phyloP scores from a whole-genome alignment of 768 basidiomycete species.

The Cystofilobasidium macerans region DNA sequence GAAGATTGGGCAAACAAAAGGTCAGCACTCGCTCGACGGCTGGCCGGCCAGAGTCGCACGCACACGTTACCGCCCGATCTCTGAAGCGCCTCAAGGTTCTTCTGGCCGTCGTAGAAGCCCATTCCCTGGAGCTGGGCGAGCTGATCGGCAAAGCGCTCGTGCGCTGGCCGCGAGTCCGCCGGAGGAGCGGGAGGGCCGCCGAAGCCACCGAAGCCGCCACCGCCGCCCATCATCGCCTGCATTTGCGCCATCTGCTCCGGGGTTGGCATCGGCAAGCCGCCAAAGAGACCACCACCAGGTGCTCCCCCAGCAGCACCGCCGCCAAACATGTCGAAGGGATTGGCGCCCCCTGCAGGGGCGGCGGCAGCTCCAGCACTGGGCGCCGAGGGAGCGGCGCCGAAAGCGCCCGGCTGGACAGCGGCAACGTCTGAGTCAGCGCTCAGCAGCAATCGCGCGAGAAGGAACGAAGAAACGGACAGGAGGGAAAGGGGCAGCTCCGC shows the following conservation, averaged over 20 bases:
- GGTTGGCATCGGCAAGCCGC: conserved; percentile 22
- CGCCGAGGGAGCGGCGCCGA: conserved; percentile 10
- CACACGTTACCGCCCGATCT: conserved; percentile 6
- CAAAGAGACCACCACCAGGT: conserved; percentile 7
- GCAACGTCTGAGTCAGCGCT: not conserved
- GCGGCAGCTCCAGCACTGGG: not conserved
- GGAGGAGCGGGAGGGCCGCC: not conserved
- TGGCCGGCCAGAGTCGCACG: too few species aligned
- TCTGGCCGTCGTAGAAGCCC: conserved; percentile 27
- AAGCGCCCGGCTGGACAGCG: conserved; percentile 20
- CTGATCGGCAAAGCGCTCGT: conserved; percentile 24
- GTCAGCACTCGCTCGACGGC: too few species aligned
- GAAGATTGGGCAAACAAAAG: too few species aligned
- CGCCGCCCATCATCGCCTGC: conserved; percentile 26
- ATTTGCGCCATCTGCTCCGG: conserved; percentile 25
- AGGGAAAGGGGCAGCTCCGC: conserved; percentile 23
- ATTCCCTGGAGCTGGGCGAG: conserved; percentile 23
- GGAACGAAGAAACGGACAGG: conserved; percentile 11
- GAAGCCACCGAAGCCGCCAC: conserved; percentile 11
- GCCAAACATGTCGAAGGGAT: conserved; percentile 15
- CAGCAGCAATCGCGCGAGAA: not conserved
- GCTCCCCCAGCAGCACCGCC: not conserved
- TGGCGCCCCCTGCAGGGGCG: not conserved
- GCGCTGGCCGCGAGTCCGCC: conserved; percentile 21
- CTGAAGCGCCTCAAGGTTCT: conserved; percentile 22